Evolutionary conservation across 352 stramenopile species (phyloP).

Genomic region (Phytophthora multivora): DNA sequence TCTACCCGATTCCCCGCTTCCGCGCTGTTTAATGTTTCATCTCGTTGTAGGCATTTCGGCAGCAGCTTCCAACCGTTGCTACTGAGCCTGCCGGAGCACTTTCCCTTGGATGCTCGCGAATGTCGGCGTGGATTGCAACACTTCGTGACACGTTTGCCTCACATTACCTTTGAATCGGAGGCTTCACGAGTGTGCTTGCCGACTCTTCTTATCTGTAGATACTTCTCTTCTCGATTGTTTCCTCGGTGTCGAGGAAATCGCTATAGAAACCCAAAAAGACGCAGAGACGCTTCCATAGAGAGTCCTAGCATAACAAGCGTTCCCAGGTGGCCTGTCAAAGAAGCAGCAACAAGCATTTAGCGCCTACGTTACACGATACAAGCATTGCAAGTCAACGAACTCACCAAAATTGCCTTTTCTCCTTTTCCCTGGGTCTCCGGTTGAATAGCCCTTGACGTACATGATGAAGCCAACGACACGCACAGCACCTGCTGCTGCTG

Average conservation of each 20-base stretch:
- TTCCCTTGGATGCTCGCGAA: conserved; percentile 30
- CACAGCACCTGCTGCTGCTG: conserved; percentile 38
- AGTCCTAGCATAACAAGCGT: conserved; percentile 36
- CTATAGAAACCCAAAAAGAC: conserved; percentile 30
- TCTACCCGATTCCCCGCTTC: conserved; percentile 11
- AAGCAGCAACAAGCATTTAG: background rate
- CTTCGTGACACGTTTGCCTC: conserved; percentile 32
- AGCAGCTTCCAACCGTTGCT: conserved; percentile 41
- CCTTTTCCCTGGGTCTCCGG: conserved; percentile 45
- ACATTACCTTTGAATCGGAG: conserved; percentile 36
- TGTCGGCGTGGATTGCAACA: conserved; percentile 13
- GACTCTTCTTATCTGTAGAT: conserved; percentile 9
- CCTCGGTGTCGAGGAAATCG: conserved; percentile 1
- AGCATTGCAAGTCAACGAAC: background rate
- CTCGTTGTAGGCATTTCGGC: conserved; percentile 16
- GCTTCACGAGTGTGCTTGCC: conserved; percentile 23
- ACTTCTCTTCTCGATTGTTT: background rate
- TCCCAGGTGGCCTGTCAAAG: conserved; percentile 24
- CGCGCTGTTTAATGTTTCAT: conserved; percentile 7
- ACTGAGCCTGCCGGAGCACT: conserved; percentile 22
- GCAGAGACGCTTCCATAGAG: conserved; percentile 33
- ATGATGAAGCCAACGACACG: conserved; percentile 50
- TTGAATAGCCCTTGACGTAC: conserved; percentile 47
- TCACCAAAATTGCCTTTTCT: conserved; percentile 41
- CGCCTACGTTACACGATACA: background rate